Base-by-base conservation (phyloP, 1,284 basidiomycete species). In the Phellinidium pouzarii region DNA sequence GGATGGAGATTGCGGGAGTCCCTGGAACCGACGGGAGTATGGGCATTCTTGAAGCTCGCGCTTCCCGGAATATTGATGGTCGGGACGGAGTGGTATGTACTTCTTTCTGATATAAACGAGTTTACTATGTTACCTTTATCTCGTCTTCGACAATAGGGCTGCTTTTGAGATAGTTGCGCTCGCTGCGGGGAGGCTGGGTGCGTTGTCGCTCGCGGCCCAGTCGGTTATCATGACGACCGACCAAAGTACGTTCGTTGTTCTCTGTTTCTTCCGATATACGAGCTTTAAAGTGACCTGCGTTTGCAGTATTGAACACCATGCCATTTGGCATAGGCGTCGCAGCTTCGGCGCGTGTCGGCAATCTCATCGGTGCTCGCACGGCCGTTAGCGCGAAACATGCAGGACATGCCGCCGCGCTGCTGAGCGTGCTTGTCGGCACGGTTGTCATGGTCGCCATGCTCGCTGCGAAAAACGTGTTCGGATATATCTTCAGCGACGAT, bases 181-280 rank as follows among this genome's bases (percentile, higher is more conserved):
- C 19, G 82, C 82, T n/a, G 86, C 87, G 7, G 85, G 84, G 14
- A 71, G 78, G 19, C 69, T 90, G 1, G 84, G 85, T 7, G 61
- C 75, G n/a, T 63, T 84, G 34, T 70, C 84, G 1, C 72, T 89
- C 17, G 85, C 83, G 3, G 84, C 84, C 1, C 86, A 90, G 62
- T 82, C 83, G 0, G 80, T 87, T 38, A 87, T 89, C 54, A 87
- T 89, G 83, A 89, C 87, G n/a, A 78, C 81, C 9, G 87, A 89
- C 62, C 86, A 89, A 66, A 82, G 84, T 84, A 56, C 55, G 69
- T 60, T 11, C n/a, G 22, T n/a, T 2, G 17, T 25, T 17, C 7
- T 19, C 14, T n/a, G 31, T 20, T n/a, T 27, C 42, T 19, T 23
- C 19, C 12, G 8, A 38, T 42, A 6, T 26, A 1, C 1, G 19